Base-by-base conservation (phyloP, 164 flowering plant genomes). In the Stephania yunnanensis region DNA sequence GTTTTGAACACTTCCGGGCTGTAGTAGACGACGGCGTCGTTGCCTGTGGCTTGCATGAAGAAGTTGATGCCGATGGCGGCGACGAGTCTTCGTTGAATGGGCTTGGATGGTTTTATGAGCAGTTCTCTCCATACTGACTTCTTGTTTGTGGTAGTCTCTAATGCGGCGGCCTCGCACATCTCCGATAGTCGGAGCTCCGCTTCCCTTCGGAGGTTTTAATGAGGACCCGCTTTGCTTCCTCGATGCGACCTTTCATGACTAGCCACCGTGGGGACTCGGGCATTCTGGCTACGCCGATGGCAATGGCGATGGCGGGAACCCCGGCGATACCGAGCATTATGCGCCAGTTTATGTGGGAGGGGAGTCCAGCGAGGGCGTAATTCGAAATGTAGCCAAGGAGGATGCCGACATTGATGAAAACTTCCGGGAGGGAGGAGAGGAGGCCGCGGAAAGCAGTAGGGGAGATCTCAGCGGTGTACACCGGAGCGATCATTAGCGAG, bases 221-320 rank as follows among this genome's bases (percentile, higher is more conserved):
- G 48, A 95, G 42, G 1, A 93, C 91, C 66, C 12, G 29, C 22
- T 76, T 87, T 0, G 99, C 99, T 58, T 89, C 94, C 0, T 70
- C 84, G 0, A 67, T 0, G 15, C 87, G 71, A 29, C 93, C 92
- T 68, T 82, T 79, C 91, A 89, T 85, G 71, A 87, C 88, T 3
- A 94, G 88, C 98, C 97, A 94, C 52, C 95, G 87, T 2, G 95
- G 99, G 1, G 95, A 93, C 67, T 95, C 98, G 0, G 98, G 97
- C 97, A 93, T 91, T 0, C 71, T 73, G 9, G 85, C 4, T 5
- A 91, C 90, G 0, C 92, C 90, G 7, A 86, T 0, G 1, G 75
- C 90, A 5, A 94, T 71, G 11, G 58, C 80, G 7, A 86, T 30
- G 2, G 98, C 88, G 0, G 98, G 98, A 6, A 90, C 12, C 0